phyloP scores from a whole-genome alignment of 2,329 filamentous ascomycete genomes.

The Talaromyces marneffei region DNA sequence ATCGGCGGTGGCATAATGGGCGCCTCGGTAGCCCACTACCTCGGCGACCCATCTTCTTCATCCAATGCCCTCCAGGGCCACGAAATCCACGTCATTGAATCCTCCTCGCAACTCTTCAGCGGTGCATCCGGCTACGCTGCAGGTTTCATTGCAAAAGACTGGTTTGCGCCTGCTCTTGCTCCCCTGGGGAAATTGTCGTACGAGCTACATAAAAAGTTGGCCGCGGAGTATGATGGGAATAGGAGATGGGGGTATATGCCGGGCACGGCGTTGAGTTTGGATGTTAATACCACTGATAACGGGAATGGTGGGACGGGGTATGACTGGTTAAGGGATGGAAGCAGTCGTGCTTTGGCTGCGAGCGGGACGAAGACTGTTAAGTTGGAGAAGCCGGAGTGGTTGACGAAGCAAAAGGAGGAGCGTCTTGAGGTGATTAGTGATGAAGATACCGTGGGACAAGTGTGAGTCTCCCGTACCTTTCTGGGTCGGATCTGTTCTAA shows the following conservation, averaged over 20 bases:
- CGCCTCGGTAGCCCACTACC: slow-evolving; percentile 65
- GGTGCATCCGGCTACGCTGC: slow-evolving; percentile 69
- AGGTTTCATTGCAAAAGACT: slow-evolving; percentile 68
- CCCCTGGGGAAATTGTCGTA: slow-evolving; percentile 63
- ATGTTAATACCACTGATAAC: slow-evolving; percentile 32
- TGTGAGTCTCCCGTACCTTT: slow-evolving; percentile 44
- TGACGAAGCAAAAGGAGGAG: slow-evolving; percentile 52
- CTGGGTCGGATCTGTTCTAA: background rate
- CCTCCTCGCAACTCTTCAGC: slow-evolving; percentile 57
- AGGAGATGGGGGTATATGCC: slow-evolving; percentile 54
- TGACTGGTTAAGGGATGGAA: slow-evolving; percentile 62
- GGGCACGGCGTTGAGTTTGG: slow-evolving; percentile 56
- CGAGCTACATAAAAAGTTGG: slow-evolving; percentile 60
- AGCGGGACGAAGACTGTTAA: slow-evolving; percentile 27
- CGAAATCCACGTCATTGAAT: slow-evolving; percentile 55
- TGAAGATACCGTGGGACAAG: slow-evolving; percentile 57
- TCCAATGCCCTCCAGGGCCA: slow-evolving; percentile 14
- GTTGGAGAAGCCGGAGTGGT: slow-evolving; percentile 50
- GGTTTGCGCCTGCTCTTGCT: slow-evolving; percentile 57
- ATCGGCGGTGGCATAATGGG: slow-evolving; percentile 67
- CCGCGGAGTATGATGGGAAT: slow-evolving; percentile 53
- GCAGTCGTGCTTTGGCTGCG: slow-evolving; percentile 55
- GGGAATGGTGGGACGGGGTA: slow-evolving; percentile 45
- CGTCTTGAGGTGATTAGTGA: slow-evolving; percentile 57
- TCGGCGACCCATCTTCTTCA: slow-evolving; percentile 43